A percentile compares a stretch with the other conserved stretches of the same genome.
Conservation (phyloP, 495 filamentous ascomycete genomes). For the Rhizodiscina lignyota region DNA sequence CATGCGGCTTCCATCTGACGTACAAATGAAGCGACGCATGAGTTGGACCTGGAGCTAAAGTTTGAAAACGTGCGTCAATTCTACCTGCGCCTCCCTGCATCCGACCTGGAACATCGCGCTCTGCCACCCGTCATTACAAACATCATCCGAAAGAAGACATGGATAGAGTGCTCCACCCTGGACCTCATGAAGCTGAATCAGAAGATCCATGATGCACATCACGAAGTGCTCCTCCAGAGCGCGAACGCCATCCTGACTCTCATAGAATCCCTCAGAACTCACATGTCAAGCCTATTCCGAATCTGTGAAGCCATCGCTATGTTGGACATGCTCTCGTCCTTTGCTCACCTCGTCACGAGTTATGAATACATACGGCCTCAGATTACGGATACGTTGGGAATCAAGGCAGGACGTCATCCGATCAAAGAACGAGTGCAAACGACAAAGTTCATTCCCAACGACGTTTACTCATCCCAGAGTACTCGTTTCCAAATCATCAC, state of each 20-base stretch:
- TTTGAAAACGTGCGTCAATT: conserved; percentile 67
- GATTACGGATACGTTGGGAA: conserved; percentile 54
- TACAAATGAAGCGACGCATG: conserved; percentile 17
- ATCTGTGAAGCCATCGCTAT: conserved; percentile 76
- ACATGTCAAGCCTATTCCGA: conserved; percentile 55
- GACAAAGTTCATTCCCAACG: conserved; percentile 66
- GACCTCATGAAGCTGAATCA: conserved; percentile 51
- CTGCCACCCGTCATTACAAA: conserved; percentile 69
- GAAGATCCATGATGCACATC: conserved; percentile 55
- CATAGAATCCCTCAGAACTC: conserved; percentile 43
- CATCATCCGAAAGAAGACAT: conserved; percentile 48
- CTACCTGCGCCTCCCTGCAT: conserved; percentile 51
- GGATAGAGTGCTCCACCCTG: conserved; percentile 73
- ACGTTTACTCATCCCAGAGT: conserved; percentile 65
- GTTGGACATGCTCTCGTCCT: conserved; percentile 58
- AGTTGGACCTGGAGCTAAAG: conserved; percentile 46
- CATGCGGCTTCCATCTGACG: no score
- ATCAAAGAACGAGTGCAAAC: conserved; percentile 58
- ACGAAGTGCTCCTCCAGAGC: conserved; percentile 66
- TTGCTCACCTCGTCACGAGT: neutral
- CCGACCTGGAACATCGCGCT: conserved; percentile 41
- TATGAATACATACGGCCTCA: conserved; percentile 42
- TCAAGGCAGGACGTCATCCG: conserved; percentile 72
- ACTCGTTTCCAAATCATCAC: conserved; percentile 84
- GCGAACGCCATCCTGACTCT: conserved; percentile 22